These are phyloP conservation scores for Akanthomyces lecanii DNA, from an alignment of 2,329 filamentous ascomycete genomes.

Conservation along the genomic window DNA sequence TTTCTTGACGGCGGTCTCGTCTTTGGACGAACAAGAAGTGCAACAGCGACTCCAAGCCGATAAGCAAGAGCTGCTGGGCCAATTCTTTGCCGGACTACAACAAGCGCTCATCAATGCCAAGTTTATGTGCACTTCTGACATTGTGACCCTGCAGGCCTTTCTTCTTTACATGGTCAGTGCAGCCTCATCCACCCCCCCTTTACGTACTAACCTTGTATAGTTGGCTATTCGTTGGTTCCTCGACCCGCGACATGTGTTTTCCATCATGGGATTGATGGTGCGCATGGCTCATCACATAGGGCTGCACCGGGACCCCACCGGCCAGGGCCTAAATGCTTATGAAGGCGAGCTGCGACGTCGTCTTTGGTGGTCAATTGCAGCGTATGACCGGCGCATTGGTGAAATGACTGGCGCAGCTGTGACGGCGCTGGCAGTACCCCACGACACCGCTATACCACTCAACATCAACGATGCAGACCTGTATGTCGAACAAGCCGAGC, in stretches of 20 bases:
- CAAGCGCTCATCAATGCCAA: constrained; percentile 63
- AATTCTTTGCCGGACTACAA: constrained; percentile 56
- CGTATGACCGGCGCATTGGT: constrained; percentile 64
- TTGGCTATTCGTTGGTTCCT: constrained; percentile 51
- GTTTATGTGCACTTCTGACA: constrained; percentile 62
- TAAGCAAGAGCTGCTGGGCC: constrained; percentile 46
- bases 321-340: constrained; percentile 50
- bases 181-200: not conserved
- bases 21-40: constrained; percentile 55
- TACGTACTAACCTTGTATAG: constrained; percentile 22
- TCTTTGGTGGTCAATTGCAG: constrained; percentile 68
- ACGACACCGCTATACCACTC: constrained; percentile 53
- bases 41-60: constrained; percentile 49
- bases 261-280: constrained; percentile 59
- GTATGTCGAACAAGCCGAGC: constrained; percentile 52
- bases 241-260: constrained; percentile 49
- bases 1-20: constrained; percentile 56
- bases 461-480: constrained; percentile 61
- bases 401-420: constrained; percentile 60
- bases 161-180: constrained; percentile 57
- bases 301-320: constrained; percentile 58
- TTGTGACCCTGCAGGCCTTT: constrained; percentile 63
- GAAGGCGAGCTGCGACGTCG: constrained; percentile 68
- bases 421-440: constrained; percentile 50
- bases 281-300: constrained; percentile 66